Evolutionary conservation across 805 yeast genomes (phyloP).

Genomic region (Saturnispora diversa): DNA sequence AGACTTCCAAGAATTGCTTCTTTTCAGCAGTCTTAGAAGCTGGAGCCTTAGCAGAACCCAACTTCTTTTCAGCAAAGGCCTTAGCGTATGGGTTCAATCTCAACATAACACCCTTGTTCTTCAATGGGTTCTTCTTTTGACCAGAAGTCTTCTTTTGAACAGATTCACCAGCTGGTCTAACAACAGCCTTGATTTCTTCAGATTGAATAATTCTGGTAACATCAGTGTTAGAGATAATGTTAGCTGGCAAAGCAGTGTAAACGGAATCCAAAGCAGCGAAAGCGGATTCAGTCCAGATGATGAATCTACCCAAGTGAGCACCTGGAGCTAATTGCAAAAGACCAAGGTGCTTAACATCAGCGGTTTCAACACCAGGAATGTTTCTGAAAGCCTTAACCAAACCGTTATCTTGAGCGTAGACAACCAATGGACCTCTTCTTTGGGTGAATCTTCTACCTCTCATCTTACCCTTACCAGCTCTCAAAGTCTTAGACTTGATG

Average conservation of each 20-base stretch:
- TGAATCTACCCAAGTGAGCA: constrained; percentile 99
- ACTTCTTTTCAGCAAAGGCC: constrained; percentile 88
- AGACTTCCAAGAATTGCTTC: constrained; percentile 60
- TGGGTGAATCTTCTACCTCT: constrained; percentile 99
- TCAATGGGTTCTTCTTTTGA: constrained; percentile 98
- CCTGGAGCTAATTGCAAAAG: constrained; percentile 99
- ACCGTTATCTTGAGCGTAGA: constrained; percentile 97
- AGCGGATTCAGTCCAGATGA: constrained; percentile 99
- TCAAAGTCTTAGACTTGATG: constrained; percentile 94
- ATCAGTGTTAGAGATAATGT: constrained; percentile 93
- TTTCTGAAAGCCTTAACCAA: constrained; percentile 97
- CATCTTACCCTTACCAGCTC: constrained; percentile 99
- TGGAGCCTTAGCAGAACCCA: constrained; percentile 73
- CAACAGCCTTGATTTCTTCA: constrained; percentile 96
- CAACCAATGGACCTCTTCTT: constrained; percentile 99
- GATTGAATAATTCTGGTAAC: constrained; percentile 97
- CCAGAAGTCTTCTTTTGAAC: constrained; percentile 91
- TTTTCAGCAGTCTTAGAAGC: constrained; percentile 51
- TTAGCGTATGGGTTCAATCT: constrained; percentile 99
- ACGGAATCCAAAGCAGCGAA: constrained; percentile 92
- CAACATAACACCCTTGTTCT: constrained; percentile 97
- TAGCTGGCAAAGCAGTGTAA: constrained; percentile 95
- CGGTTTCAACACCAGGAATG: constrained; percentile 99
- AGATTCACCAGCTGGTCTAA: constrained; percentile 93
- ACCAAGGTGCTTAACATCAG: constrained; percentile 85